Percentiles rank a stretch among this genome's conserved stretches.
Evolutionary conservation across 2,329 filamentous ascomycete genomes (phyloP).

Genomic region (Calycina herbarum): DNA sequence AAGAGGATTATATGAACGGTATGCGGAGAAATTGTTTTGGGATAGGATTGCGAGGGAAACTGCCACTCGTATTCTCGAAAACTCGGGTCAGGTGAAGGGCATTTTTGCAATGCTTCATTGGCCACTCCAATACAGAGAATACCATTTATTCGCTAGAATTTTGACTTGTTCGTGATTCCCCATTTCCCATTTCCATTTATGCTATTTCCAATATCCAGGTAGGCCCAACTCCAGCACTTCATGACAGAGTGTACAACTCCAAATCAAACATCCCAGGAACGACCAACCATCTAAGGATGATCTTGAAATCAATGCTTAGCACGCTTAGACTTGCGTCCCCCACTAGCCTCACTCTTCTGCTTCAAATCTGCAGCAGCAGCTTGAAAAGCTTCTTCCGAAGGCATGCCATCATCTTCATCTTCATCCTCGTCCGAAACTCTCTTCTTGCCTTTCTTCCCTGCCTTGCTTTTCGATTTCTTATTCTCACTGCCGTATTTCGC

Average conservation of each 20-base stretch:
- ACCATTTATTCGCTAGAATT: neutral
- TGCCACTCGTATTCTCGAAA: too few relatives aligned
- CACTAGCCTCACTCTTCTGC: conserved; percentile 17
- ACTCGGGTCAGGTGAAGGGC: neutral
- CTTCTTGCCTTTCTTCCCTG: conserved; percentile 54
- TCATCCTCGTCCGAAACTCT: conserved; percentile 58
- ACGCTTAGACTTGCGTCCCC: conserved; percentile 28
- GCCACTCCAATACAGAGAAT: neutral
- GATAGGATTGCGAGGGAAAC: too few relatives aligned
- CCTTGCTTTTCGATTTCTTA: conserved; percentile 46
- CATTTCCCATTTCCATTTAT: neutral
- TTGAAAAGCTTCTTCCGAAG: conserved; percentile 62
- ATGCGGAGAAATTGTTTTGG: too few relatives aligned
- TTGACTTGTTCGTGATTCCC: neutral
- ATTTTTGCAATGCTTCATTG: neutral
- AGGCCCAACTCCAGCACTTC: neutral
- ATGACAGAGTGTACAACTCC: neutral
- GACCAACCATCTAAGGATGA: neutral
- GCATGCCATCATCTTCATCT: conserved; percentile 63
- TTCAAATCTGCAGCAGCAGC: conserved; percentile 53
- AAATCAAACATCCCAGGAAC: neutral
- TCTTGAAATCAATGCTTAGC: conserved; percentile 23
- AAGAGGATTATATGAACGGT: too few relatives aligned
- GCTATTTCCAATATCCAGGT: neutral
- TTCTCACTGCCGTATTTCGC: conserved; percentile 66